Percentiles rank a stretch among this genome's conserved stretches.
Evolutionary conservation across 192 early-diverging fungal species (phyloP).

Genomic region (Entomortierella lignicola): DNA sequence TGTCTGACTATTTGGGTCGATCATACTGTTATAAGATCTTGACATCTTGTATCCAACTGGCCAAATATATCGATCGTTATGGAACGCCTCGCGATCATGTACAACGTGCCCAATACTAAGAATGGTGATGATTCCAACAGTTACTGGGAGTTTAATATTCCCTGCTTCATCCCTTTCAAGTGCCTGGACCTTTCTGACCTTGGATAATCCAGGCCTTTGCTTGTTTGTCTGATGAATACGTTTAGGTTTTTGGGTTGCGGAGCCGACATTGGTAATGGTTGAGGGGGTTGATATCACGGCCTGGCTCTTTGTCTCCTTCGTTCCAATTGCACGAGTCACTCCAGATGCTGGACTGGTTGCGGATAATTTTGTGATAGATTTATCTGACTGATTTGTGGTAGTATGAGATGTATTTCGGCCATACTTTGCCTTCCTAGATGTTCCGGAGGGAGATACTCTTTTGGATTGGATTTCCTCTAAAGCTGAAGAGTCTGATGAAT

Average conservation of each 20-base stretch:
- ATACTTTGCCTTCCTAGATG: conserved; percentile 2
- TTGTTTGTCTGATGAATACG: conserved; percentile 46
- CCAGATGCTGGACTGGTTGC: neutral
- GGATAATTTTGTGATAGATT: neutral
- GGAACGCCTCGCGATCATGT: conserved; percentile 80
- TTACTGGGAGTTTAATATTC: conserved; percentile 78
- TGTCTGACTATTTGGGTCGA: conserved; percentile 58
- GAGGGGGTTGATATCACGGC: conserved; percentile 15
- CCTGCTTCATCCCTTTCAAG: conserved; percentile 72
- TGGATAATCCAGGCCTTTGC: conserved; percentile 15
- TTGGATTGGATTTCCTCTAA: conserved; percentile 3
- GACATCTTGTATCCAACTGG: conserved; percentile 83
- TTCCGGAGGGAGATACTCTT: neutral
- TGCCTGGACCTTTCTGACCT: conserved; percentile 21
- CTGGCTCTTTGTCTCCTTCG: conserved; percentile 8
- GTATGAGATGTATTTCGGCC: neutral
- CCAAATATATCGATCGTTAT: conserved; percentile 93
- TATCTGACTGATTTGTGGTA: conserved; percentile 16
- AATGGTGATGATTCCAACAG: conserved; percentile 83
- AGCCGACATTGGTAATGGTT: conserved; percentile 48
- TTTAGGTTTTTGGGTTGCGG: conserved; percentile 42
- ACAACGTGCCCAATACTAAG: conserved; percentile 78
- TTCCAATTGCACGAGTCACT: neutral
- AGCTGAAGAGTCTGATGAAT: conserved; percentile 23
- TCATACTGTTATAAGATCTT: conserved; percentile 69